Base-by-base conservation (phyloP, 192 early-diverging fungal species). In the Coemansia sp. region DNA sequence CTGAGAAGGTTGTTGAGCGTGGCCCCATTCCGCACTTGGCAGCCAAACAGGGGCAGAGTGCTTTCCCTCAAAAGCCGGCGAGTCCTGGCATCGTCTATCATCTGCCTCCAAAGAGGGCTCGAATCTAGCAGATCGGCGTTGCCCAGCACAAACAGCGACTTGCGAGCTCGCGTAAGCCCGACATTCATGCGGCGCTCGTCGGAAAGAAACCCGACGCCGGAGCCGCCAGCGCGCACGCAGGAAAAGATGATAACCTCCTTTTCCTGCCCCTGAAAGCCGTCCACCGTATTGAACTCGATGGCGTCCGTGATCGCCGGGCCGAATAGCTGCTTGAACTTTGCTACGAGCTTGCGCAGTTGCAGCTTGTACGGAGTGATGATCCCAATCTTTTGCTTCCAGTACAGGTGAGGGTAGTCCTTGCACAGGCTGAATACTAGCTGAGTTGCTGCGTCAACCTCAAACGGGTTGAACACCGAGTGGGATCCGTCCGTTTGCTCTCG, bases 191-290 rank as follows among this genome's bases (percentile, higher is more conserved):
- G 89, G 6, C 94, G 83, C 25, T 83, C 74, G 70, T 98, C 95
- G 8, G 86, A 73, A 65, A 95, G 74, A 68, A 98, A 96, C 13
- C 94, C 94, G 37, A 96, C 90, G 18, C 85, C 85, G 0, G 79
- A 53, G 14, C 64, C 79, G 38, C 65, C 87, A 5, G 95, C 90
- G 35, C 95, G 86, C 18, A 99, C 97, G 64, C 93, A 95, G 0
- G 93, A 95, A 61, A 99, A 91, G 52, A 99, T 93, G 34, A 99
- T 93, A 37, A 97, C 91, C 20, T 97, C 96, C 72, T 97, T 97
- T 71, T 97, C 95, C 75, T 96, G 92, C 6, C 95, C 96, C 79
- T 99, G 95, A 69, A 99, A 99, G 11, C 94, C 95, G 73, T 98
- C 95, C 16, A 97, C 93, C 1, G 95, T 97, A 72, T 96, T 95